A percentile compares a stretch with the other conserved stretches of the same genome.
Evolutionary conservation across 208 protist species (phyloP).

Genomic region (Wallacemonas collosoma): DNA sequence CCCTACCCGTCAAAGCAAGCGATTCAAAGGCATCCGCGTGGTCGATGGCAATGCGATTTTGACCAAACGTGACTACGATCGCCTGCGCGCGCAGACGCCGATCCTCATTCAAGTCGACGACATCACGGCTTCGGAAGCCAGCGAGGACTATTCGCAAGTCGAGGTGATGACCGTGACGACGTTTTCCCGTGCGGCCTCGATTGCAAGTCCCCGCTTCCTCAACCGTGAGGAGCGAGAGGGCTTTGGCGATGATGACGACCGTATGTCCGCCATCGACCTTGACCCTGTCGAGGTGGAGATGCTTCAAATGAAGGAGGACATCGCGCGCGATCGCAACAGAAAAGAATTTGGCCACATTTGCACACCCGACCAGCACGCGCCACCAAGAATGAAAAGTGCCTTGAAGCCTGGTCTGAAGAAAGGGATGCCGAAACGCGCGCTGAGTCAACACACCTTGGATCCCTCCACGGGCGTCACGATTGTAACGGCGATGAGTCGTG

Average conservation of each 20-base stretch:
- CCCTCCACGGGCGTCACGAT: neutral
- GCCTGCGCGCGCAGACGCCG: neutral
- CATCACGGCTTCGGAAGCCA: neutral
- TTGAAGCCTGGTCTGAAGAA: neutral
- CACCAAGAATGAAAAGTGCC: neutral
- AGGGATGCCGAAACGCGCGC: neutral
- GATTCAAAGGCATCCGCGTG: neutral
- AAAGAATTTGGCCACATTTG: no score
- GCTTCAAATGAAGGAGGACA: neutral
- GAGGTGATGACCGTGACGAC: neutral
- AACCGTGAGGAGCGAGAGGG: neutral
- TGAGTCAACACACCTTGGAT: neutral
- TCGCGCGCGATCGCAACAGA: neutral
- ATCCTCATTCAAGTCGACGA: neutral
- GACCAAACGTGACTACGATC: neutral
- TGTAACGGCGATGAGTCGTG: neutral
- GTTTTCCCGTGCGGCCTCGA: neutral
- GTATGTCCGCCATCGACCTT: neutral
- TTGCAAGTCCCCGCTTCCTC: neutral
- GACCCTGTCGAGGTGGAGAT: neutral
- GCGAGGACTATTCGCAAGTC: neutral
- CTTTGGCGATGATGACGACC: neutral
- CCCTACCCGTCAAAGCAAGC: neutral
- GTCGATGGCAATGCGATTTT: neutral
- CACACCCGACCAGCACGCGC: neutral